phyloP scores from a whole-genome alignment of 108 stramenopile genomes.

The Nannochloropsis gaditana region DNA sequence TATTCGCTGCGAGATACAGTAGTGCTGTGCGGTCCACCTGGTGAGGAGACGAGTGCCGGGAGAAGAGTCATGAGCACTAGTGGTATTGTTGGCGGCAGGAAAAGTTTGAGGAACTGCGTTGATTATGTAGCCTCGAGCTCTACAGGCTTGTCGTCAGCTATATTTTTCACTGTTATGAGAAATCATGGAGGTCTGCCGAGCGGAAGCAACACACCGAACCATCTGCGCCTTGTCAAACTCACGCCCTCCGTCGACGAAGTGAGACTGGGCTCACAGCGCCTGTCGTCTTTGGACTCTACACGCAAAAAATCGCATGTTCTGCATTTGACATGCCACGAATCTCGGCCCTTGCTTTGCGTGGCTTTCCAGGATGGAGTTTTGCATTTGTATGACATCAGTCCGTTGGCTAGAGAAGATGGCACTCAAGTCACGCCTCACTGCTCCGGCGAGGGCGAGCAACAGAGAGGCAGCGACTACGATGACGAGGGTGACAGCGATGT shows the following conservation, averaged over 20 bases:
- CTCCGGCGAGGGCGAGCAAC: neutral
- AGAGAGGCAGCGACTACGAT: neutral
- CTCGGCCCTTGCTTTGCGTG: conserved; percentile 10
- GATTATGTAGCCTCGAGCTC: neutral
- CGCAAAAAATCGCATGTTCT: neutral
- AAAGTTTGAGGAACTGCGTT: neutral
- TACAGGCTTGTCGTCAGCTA: neutral
- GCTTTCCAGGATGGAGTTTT: neutral
- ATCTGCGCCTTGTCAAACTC: conserved; percentile 8
- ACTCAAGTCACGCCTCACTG: neutral
- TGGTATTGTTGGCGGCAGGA: neutral
- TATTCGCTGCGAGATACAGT: conserved; percentile 9
- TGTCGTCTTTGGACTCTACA: neutral
- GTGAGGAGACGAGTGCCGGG: neutral
- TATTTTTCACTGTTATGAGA: neutral
- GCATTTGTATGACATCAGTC: neutral
- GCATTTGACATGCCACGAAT: neutral
- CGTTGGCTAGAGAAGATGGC: neutral
- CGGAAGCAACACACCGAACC: neutral
- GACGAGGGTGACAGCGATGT: neutral
- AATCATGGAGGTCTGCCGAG: neutral
- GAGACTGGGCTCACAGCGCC: neutral
- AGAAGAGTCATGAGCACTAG: neutral
- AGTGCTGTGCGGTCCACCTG: neutral
- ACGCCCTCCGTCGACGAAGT: neutral